Base-by-base conservation (phyloP, 1,284 basidiomycete genomes). In the Cystobasidium slooffiae region DNA sequence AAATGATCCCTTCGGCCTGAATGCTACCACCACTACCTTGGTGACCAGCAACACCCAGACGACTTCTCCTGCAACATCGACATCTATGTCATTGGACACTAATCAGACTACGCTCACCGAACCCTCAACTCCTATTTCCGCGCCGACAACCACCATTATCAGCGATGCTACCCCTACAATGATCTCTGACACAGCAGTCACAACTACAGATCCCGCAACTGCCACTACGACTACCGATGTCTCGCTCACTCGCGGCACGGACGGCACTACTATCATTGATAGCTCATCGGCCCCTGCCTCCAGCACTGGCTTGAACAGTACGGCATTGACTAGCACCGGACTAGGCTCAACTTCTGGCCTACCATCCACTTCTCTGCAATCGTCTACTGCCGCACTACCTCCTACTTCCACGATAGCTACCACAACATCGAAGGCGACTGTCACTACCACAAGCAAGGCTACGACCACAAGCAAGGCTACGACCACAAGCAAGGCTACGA, bases 31-130 rank as follows among this genome's bases (percentile, higher is more conserved):
- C 39, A 49, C 64, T 8, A 66, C 51, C 22, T 37, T 22, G 18
- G 39, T 55, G 49, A 66, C 49, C 16, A 47, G 20, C 61, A 51
- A 63, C 20, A 31, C 44, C 14, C 43, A 47, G 24, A 52, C 64
- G 14, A 14, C 18, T n/a, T 43, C 64, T 18, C 37, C n/a, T 49
- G 5, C 64, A 12, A 53, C 64, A 41, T 39, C 64, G n/a, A 66
- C 47, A 16, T 41, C 64, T 6, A 53, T 59, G 39, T 59, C 64
- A n/a, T 31, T 66, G 14, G 64, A 66, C 53, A 66, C 64, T 49
- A 53, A 66, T 66, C 44, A 43, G 12, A 66, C 64, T 43, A 66
- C 64, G 9, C 41, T 66, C 6, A 66, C 64, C 6, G 46, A 31
- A 12, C 64, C 64, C 3, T 52, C 22, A 3, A 53, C 64, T 22